A percentile compares a stretch with the other conserved stretches of the same genome.
Conservation (phyloP, 768 basidiomycete genomes). For the Exsudoporus frostii region DNA sequence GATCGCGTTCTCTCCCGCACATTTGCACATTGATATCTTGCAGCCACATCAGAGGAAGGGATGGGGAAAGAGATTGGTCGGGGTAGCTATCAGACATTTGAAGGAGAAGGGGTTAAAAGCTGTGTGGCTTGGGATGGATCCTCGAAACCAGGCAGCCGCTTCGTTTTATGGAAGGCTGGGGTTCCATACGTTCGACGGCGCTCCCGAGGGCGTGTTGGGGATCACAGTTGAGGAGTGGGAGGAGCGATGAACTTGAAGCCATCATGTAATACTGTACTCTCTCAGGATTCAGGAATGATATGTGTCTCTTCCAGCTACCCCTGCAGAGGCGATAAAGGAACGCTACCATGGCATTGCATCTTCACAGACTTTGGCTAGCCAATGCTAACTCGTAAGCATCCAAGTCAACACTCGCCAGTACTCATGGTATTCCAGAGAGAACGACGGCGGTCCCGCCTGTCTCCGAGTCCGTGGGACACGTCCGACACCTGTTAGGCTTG, state of each 20-base stretch:
- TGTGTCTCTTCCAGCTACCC: too few species aligned
- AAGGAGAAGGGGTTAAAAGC: slow-evolving; percentile 42
- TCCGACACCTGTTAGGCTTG: too few species aligned
- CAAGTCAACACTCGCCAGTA: not conserved
- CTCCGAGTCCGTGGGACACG: slow-evolving; percentile 1
- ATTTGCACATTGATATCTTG: slow-evolving; percentile 74
- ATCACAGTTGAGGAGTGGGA: slow-evolving; percentile 45
- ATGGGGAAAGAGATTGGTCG: slow-evolving; percentile 67
- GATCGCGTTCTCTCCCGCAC: slow-evolving; percentile 65
- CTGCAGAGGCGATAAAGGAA: not conserved
- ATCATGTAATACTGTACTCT: too few species aligned
- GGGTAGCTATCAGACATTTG: slow-evolving; percentile 51
- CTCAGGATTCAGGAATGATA: too few species aligned
- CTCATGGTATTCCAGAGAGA: not conserved
- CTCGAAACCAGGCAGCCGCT: slow-evolving; percentile 56
- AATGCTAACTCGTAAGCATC: not conserved
- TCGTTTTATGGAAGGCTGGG: slow-evolving; percentile 63
- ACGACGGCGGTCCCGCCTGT: slow-evolving; percentile 2
- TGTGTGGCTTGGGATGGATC: slow-evolving; percentile 69
- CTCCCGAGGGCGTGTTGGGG: slow-evolving; percentile 50
- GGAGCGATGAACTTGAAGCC: too few species aligned
- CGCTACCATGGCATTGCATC: not conserved
- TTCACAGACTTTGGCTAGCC: not conserved
- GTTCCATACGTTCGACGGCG: slow-evolving; percentile 55
- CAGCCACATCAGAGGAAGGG: slow-evolving; percentile 64